These are phyloP conservation scores for Theobroma cacao DNA, from an alignment of 345 rosid genomes.

Conservation along the genomic window DNA sequence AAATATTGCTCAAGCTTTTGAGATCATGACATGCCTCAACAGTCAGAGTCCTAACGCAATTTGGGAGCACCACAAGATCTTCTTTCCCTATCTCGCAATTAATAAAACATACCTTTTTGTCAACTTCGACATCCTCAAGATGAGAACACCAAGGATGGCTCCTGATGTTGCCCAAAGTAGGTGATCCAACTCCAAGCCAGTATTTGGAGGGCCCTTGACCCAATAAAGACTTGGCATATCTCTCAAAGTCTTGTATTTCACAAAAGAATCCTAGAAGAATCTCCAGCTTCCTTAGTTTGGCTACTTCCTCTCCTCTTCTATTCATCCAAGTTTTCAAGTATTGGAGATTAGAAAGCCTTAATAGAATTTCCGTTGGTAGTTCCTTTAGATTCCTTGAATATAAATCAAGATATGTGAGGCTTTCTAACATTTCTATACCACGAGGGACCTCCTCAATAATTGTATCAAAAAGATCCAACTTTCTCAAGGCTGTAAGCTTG, in stretches of 20 bases:
- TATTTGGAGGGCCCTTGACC: background rate
- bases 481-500: background rate
- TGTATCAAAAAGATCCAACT: background rate
- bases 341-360: background rate
- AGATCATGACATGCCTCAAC: background rate
- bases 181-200: conserved; percentile 3
- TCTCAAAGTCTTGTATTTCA: background rate
- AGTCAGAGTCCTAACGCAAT: background rate
- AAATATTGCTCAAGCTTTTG: background rate
- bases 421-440: conserved; percentile 8
- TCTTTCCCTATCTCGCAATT: background rate
- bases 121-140: background rate
- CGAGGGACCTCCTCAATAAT: background rate
- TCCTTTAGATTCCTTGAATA: background rate
- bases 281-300: conserved; percentile 9
- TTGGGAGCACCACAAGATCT: background rate
- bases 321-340: background rate
- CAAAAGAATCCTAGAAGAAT: background rate
- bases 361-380: background rate
- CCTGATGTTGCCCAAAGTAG: background rate
- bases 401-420: background rate
- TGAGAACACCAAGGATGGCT: background rate
- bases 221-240: background rate
- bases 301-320: background rate
- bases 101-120: background rate